Evolutionary conservation across 306 rosid species (phyloP).

Genomic region (Corylus avellana): DNA sequence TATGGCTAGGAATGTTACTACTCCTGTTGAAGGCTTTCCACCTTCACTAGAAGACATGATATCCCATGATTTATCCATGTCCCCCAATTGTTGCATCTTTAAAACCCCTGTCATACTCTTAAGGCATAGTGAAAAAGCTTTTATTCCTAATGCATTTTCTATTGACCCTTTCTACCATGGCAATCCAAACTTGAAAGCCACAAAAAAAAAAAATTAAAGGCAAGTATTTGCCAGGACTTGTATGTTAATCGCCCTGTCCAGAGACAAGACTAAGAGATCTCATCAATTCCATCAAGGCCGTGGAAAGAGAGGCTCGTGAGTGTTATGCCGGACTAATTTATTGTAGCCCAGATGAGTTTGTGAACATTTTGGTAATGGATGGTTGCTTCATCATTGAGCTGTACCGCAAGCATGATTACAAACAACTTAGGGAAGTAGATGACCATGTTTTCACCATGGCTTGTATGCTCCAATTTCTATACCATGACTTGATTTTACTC

Average conservation of each 20-base stretch:
- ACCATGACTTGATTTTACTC: constrained; percentile 14
- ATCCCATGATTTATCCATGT: background rate
- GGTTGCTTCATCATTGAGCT: constrained; percentile 34
- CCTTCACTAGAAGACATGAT: background rate
- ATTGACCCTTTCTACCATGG: constrained; percentile 23
- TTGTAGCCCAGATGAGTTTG: background rate
- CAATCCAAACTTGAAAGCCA: background rate
- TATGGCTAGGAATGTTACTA: background rate
- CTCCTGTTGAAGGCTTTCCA: background rate
- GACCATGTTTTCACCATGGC: constrained; percentile 9
- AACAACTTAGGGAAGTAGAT: background rate
- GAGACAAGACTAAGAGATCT: background rate
- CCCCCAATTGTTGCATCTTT: constrained; percentile 26
- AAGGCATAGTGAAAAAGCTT: background rate
- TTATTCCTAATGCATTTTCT: constrained; percentile 10
- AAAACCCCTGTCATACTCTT: constrained; percentile 12
- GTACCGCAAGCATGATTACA: background rate
- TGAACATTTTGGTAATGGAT: constrained; percentile 31
- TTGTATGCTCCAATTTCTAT: background rate
- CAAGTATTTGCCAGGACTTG: constrained; percentile 6
- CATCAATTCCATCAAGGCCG: background rate
- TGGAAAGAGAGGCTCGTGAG: background rate
- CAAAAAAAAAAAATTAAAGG: constrained; percentile 8
- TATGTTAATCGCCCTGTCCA: background rate
- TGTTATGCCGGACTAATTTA: constrained; percentile 11